phyloP scores from a whole-genome alignment of 805 yeast genomes.

The Diddensiella caesifluorescens region DNA sequence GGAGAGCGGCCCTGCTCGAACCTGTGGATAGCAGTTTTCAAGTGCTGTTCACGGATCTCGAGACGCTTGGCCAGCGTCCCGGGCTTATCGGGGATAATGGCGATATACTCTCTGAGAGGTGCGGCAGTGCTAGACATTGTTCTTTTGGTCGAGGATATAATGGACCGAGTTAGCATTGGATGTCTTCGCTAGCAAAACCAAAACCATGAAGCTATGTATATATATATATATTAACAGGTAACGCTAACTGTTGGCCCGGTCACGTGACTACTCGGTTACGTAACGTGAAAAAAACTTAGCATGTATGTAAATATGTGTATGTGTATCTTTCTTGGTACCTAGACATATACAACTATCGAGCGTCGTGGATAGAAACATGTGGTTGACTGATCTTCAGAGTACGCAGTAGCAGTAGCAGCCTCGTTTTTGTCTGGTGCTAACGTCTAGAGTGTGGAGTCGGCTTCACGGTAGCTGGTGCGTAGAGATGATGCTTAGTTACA shows the following conservation, averaged over 20 bases:
- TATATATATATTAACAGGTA: too few relatives aligned
- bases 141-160: not conserved
- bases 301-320: too few relatives aligned
- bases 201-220: too few relatives aligned
- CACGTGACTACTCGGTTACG: too few relatives aligned
- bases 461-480: conserved; percentile 71
- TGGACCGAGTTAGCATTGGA: not conserved
- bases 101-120: conserved; percentile 49
- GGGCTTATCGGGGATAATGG: conserved; percentile 64
- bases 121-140: not conserved
- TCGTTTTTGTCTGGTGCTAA: conserved; percentile 12
- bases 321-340: too few relatives aligned
- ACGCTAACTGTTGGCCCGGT: too few relatives aligned
- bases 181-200: not conserved
- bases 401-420: conserved; percentile 3
- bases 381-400: conserved; percentile 34
- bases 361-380: conserved; percentile 22
- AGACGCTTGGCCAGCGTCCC: conserved; percentile 36
- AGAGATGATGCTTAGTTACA: too few relatives aligned
- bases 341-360: too few relatives aligned
- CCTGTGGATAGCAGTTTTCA: conserved; percentile 31
- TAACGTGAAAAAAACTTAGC: too few relatives aligned
- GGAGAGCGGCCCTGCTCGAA: conserved; percentile 35
- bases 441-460: conserved; percentile 86
- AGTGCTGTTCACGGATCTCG: conserved; percentile 40